Percentiles rank a stretch among this genome's conserved stretches.
Evolutionary conservation across 1,284 basidiomycete species (phyloP).

Genomic region (Sporisorium graminicola): DNA sequence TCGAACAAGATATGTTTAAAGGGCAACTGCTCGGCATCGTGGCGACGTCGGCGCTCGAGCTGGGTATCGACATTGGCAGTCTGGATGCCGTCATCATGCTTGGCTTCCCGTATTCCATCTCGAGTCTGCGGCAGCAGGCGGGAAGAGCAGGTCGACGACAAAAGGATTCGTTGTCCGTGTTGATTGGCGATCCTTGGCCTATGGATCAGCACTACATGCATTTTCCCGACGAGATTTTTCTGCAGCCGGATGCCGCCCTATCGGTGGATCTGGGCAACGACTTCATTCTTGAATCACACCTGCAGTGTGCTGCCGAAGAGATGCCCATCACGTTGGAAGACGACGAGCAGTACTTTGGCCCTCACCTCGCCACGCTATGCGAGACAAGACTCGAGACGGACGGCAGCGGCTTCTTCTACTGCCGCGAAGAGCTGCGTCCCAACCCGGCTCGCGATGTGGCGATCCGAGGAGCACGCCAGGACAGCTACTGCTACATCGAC

Average conservation of each 20-base stretch:
- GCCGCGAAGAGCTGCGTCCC: constrained; percentile 81
- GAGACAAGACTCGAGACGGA: constrained; percentile 75
- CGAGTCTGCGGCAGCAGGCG: constrained; percentile 84
- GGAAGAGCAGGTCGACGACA: constrained; percentile 86
- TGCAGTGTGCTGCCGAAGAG: constrained; percentile 89
- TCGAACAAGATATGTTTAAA: constrained; percentile 87
- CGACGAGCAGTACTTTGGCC: constrained; percentile 82
- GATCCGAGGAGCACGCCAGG: constrained; percentile 82
- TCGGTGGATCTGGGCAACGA: constrained; percentile 81
- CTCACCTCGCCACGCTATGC: constrained; percentile 71
- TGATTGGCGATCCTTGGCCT: constrained; percentile 80
- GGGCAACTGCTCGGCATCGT: constrained; percentile 84
- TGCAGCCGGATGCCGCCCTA: constrained; percentile 76
- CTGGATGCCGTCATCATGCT: constrained; percentile 90
- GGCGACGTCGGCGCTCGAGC: constrained; percentile 90
- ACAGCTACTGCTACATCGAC: constrained; percentile 82
- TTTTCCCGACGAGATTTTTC: constrained; percentile 73
- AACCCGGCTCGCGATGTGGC: constrained; percentile 79
- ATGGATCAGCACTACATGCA: constrained; percentile 83
- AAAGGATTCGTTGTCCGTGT: constrained; percentile 83
- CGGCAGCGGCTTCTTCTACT: constrained; percentile 81
- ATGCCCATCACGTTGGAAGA: constrained; percentile 79
- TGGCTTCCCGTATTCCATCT: constrained; percentile 78
- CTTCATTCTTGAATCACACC: constrained; percentile 82
- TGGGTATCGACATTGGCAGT: constrained; percentile 89